phyloP scores from a whole-genome alignment of 2,329 filamentous ascomycete genomes.

The Fusarium abutilonis region DNA sequence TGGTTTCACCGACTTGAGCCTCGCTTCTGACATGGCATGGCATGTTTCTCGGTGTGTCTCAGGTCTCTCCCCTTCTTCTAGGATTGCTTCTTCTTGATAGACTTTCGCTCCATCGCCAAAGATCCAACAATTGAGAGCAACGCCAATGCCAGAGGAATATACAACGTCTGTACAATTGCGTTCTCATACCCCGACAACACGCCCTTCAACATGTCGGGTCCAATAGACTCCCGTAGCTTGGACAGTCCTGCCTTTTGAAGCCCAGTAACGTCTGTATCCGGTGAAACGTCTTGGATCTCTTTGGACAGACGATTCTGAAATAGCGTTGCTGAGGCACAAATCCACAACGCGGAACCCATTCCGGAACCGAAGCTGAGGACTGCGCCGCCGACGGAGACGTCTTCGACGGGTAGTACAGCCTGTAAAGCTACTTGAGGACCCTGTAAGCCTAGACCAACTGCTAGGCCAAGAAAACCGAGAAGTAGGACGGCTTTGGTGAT shows the following conservation, averaged over 20 bases:
- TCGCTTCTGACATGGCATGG: no score
- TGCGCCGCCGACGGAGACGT: slow-evolving; percentile 40
- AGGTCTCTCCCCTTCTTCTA: background rate
- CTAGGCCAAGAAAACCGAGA: slow-evolving; percentile 33
- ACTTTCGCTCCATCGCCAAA: slow-evolving; percentile 37
- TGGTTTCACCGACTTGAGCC: no score
- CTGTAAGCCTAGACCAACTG: slow-evolving; percentile 39
- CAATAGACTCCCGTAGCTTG: slow-evolving; percentile 28
- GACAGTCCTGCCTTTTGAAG: slow-evolving; percentile 32
- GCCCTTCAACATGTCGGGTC: slow-evolving; percentile 9
- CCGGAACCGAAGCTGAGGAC: slow-evolving; percentile 38
- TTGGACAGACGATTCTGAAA: slow-evolving; percentile 35
- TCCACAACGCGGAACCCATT: slow-evolving; percentile 41
- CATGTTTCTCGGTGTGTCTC: no score
- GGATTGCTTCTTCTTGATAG: slow-evolving; percentile 37
- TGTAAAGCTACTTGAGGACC: slow-evolving; percentile 37
- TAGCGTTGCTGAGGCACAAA: slow-evolving; percentile 41
- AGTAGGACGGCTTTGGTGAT: slow-evolving; percentile 35
- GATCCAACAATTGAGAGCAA: slow-evolving; percentile 36
- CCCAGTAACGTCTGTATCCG: slow-evolving; percentile 9
- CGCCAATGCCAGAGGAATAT: slow-evolving; percentile 35
- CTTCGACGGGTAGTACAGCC: slow-evolving; percentile 32
- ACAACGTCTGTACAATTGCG: slow-evolving; percentile 38
- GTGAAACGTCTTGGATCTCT: slow-evolving; percentile 29
- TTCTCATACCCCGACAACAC: slow-evolving; percentile 38